Percentiles rank a stretch among this genome's conserved stretches.
Evolutionary conservation across 306 rosid species (phyloP).

Genomic region (Arachis stenosperma): DNA sequence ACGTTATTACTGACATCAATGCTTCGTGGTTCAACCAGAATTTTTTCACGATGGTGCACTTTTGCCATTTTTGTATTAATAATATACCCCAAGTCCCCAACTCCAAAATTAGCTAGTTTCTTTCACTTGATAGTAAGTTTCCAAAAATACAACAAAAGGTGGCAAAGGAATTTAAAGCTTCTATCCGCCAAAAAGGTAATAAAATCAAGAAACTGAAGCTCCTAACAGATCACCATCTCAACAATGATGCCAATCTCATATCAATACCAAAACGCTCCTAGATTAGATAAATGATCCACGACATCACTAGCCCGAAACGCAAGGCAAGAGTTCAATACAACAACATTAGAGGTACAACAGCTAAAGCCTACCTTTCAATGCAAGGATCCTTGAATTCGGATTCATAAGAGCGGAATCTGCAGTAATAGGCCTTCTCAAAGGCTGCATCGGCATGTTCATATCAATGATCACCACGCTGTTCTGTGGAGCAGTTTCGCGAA

Average conservation of each 20-base stretch:
- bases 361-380: constrained; percentile 73
- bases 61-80: no score
- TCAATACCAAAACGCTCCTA: background rate
- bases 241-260: background rate
- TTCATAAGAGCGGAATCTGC: constrained; percentile 98
- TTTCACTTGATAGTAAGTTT: constrained; percentile 5
- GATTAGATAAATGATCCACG: constrained; percentile 25
- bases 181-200: constrained; percentile 17
- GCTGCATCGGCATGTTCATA: constrained; percentile 93
- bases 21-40: no score
- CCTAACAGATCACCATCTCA: constrained; percentile 1
- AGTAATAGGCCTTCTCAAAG: constrained; percentile 95
- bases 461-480: constrained; percentile 91
- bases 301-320: constrained; percentile 17
- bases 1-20: background rate
- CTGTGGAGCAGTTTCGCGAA: constrained; percentile 90
- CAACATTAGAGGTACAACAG: background rate
- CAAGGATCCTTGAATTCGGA: constrained; percentile 94
- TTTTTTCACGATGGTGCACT: no score
- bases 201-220: constrained; percentile 19
- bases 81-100: no score
- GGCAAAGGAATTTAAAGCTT: constrained; percentile 3
- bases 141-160: constrained; percentile 6
- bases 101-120: background rate
- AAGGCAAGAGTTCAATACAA: constrained; percentile 7